These are phyloP conservation scores for Plasmodium cynomolgi DNA, from an alignment of 169 alveolate species.

Conservation along the genomic window DNA sequence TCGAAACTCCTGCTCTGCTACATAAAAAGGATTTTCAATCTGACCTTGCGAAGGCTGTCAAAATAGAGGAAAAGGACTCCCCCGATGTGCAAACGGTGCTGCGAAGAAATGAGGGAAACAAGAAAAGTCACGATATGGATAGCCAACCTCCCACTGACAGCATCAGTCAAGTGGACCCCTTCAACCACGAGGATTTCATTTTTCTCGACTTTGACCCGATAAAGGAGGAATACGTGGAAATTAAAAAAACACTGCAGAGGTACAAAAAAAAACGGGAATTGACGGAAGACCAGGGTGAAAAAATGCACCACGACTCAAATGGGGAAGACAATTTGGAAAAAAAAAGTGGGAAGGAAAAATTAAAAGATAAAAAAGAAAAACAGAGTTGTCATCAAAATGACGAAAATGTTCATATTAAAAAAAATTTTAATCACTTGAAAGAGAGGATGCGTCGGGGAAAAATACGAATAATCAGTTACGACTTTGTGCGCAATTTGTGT, in stretches of 20 bases:
- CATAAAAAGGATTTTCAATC: neutral
- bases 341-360: neutral
- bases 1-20: neutral
- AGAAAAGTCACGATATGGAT: neutral
- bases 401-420: neutral
- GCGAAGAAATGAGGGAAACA: neutral
- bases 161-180: neutral
- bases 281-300: neutral
- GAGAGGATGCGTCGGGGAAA: neutral
- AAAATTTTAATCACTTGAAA: slow-evolving; percentile 20
- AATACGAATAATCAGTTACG: slow-evolving; percentile 24
- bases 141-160: neutral
- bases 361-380: neutral
- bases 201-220: slow-evolving; percentile 32
- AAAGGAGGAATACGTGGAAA: slow-evolving; percentile 21
- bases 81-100: neutral
- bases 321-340: neutral
- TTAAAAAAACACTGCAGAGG: slow-evolving; percentile 2
- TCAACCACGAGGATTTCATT: slow-evolving; percentile 12
- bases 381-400: neutral
- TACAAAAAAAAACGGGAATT: neutral
- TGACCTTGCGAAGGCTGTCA: neutral
- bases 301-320: neutral
- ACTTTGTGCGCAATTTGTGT: slow-evolving; percentile 33
- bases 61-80: neutral